phyloP scores from a whole-genome alignment of 768 basidiomycete genomes.

The Pholiota molesta region DNA sequence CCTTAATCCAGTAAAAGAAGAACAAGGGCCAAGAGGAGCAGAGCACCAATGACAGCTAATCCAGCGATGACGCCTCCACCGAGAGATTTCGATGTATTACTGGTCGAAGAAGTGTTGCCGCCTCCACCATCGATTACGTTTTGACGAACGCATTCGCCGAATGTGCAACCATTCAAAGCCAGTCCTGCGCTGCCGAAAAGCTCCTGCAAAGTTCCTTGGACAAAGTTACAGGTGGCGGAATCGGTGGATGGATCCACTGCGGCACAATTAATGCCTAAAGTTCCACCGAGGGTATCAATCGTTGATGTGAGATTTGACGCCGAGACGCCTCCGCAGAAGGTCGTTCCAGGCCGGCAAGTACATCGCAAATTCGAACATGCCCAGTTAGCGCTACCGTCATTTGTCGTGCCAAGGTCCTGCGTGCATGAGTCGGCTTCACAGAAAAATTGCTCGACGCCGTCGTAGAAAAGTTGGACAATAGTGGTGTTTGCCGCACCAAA shows the following conservation, averaged over 20 bases:
- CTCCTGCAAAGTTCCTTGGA: slow-evolving; percentile 63
- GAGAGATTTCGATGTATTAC: slow-evolving; percentile 47
- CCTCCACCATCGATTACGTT: slow-evolving; percentile 66
- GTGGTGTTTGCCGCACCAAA: slow-evolving; percentile 55
- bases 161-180: slow-evolving; percentile 70
- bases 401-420: slow-evolving; percentile 50
- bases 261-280: slow-evolving; percentile 71
- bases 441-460: slow-evolving; percentile 87
- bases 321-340: slow-evolving; percentile 70
- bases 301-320: slow-evolving; percentile 54
- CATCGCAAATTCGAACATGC: slow-evolving; percentile 76
- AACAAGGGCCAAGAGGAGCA: slow-evolving; percentile 59
- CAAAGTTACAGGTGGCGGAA: slow-evolving; percentile 71
- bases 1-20: slow-evolving; percentile 63
- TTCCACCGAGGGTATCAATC: slow-evolving; percentile 68
- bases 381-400: slow-evolving; percentile 56
- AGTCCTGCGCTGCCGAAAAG: slow-evolving; percentile 81
- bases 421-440: slow-evolving; percentile 74
- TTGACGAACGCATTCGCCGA: slow-evolving; percentile 90
- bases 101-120: slow-evolving; percentile 35
- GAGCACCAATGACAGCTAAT: slow-evolving; percentile 76
- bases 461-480: slow-evolving; percentile 77
- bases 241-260: slow-evolving; percentile 43
- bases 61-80: slow-evolving; percentile 90
- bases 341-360: slow-evolving; percentile 65